Evolutionary conservation across 108 stramenopile species (phyloP).

Genomic region (Schizochytrium sp.): DNA sequence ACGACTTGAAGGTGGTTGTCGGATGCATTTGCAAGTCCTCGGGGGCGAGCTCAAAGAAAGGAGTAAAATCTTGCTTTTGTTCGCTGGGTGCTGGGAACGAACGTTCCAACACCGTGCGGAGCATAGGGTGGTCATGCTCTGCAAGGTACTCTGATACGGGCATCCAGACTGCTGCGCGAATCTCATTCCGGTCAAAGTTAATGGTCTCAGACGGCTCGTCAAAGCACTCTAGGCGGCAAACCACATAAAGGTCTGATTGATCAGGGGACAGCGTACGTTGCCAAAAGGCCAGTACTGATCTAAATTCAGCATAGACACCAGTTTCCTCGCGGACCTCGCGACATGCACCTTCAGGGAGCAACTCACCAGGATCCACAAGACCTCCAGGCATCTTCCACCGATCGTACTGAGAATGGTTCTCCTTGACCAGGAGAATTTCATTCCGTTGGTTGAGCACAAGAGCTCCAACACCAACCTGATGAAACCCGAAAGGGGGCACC

Average conservation of each 20-base stretch:
- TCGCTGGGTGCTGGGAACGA: background rate
- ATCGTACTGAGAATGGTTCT: constrained; percentile 15
- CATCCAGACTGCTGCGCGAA: constrained; percentile 19
- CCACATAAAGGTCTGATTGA: constrained; percentile 21
- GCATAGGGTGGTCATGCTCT: constrained; percentile 36
- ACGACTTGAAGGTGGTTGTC: background rate
- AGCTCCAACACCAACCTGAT: constrained; percentile 59
- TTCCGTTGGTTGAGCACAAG: constrained; percentile 50
- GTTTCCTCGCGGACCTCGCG: constrained; percentile 91
- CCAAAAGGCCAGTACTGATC: constrained; percentile 82
- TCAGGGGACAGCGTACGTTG: constrained; percentile 68
- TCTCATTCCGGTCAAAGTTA: constrained; percentile 34
- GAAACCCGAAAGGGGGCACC: constrained; percentile 50
- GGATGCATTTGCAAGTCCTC: constrained; percentile 22
- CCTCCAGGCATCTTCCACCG: constrained; percentile 89
- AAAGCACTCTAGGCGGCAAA: constrained; percentile 44
- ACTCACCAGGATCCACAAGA: constrained; percentile 83
- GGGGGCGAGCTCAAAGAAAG: background rate
- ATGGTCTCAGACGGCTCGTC: background rate
- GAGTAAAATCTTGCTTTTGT: background rate
- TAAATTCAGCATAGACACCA: constrained; percentile 80
- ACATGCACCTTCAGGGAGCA: constrained; percentile 80
- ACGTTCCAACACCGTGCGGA: constrained; percentile 12
- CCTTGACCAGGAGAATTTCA: constrained; percentile 61
- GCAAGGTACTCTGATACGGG: constrained; percentile 27